These are phyloP conservation scores for Gillenia trifoliata DNA, from an alignment of 306 rosid genomes.

Conservation along the genomic window DNA sequence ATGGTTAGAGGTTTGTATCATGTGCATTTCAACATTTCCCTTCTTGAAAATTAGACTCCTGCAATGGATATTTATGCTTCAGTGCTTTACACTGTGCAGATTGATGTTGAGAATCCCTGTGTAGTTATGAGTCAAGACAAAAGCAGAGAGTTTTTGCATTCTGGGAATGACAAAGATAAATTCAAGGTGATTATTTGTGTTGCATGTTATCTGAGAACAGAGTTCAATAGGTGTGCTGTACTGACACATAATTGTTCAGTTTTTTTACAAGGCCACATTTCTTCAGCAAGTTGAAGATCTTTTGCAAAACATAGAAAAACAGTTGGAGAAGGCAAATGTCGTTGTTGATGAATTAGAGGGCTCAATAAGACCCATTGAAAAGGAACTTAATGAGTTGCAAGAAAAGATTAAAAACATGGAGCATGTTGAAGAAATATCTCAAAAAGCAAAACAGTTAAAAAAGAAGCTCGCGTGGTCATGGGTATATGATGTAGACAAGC, in stretches of 20 bases:
- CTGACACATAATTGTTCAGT: constrained; percentile 58
- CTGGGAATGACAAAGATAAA: constrained; percentile 86
- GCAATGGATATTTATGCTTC: constrained; percentile 2
- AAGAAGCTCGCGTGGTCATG: constrained; percentile 96
- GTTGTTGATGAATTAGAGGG: constrained; percentile 63
- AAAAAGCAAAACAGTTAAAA: constrained; percentile 58
- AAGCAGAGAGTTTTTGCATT: constrained; percentile 91
- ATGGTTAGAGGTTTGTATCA: not conserved
- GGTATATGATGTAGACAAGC: constrained; percentile 75
- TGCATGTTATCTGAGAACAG: constrained; percentile 8
- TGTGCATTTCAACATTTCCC: not conserved
- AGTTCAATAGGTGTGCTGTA: constrained; percentile 22
- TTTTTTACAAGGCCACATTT: constrained; percentile 92
- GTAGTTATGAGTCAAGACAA: constrained; percentile 91
- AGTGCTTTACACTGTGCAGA: constrained; percentile 43
- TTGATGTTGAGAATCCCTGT: constrained; percentile 96
- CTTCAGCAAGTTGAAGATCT: constrained; percentile 93
- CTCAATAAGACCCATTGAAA: constrained; percentile 72
- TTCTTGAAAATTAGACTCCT: constrained; percentile 7
- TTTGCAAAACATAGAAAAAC: constrained; percentile 52
- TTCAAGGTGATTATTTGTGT: constrained; percentile 60
- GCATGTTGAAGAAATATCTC: constrained; percentile 73
- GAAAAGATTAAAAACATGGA: constrained; percentile 74
- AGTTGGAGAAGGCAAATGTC: constrained; percentile 43
- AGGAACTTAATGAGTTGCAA: constrained; percentile 66